A percentile compares a stretch with the other conserved stretches of the same genome.
Evolutionary conservation across 1,284 basidiomycete species (phyloP).

Genomic region (Tausonia pullulans): DNA sequence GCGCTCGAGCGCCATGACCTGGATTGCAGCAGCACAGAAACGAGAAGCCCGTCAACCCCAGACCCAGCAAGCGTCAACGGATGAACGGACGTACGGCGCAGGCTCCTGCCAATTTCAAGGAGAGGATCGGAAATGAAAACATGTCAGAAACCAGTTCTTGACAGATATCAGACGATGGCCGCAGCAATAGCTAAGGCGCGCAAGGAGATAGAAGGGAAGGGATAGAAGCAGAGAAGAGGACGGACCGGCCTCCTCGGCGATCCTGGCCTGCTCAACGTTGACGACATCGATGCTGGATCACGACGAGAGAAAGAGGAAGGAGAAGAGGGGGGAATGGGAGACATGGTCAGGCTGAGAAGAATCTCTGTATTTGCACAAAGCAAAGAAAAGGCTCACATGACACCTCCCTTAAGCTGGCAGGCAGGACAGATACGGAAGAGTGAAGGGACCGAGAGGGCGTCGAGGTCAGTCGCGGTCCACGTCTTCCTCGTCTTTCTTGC

Average conservation of each 20-base stretch:
- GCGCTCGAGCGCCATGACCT: constrained; percentile 62
- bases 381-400: constrained; percentile 74
- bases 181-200: too few relatives aligned
- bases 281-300: constrained; percentile 18
- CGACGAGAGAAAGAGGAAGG: neutral
- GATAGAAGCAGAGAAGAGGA: constrained; percentile 26
- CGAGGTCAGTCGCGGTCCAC: neutral
- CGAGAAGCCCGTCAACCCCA: too few relatives aligned
- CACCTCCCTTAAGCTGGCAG: constrained; percentile 50
- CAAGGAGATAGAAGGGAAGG: neutral
- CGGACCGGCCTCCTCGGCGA: constrained; percentile 95
- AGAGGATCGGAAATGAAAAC: neutral
- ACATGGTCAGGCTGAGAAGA: neutral
- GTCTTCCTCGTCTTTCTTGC: too few relatives aligned
- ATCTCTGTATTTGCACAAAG: neutral
- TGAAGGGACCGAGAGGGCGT: constrained; percentile 15
- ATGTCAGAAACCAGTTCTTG: neutral
- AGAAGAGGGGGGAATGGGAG: neutral
- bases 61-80: too few relatives aligned
- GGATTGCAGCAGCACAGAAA: constrained; percentile 70
- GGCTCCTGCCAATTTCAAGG: neutral
- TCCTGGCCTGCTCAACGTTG: constrained; percentile 58
- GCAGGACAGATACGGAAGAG: constrained; percentile 19
- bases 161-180: neutral
- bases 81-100: neutral